Conservation (phyloP, 495 filamentous ascomycete species). For the Aspergillus wentii region DNA sequence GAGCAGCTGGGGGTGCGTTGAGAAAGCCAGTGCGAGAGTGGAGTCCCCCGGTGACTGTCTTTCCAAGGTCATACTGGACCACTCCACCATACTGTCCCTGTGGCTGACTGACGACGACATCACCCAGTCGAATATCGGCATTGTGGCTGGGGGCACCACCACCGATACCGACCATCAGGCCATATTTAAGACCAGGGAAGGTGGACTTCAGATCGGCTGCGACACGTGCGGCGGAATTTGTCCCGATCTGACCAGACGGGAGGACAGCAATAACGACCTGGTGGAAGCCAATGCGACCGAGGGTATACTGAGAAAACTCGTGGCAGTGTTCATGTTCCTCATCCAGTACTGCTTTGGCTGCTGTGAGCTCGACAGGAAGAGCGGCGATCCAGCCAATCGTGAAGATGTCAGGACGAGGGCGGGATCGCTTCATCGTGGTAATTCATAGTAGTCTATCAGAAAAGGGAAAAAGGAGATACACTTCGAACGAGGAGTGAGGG, state of each 20-base stretch:
- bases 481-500: no score
- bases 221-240: conserved; percentile 21
- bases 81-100: conserved; percentile 6
- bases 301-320: conserved; percentile 16
- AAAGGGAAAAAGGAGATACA: no score
- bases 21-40: conserved; percentile 16
- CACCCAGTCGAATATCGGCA: conserved; percentile 40
- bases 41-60: conserved; percentile 12
- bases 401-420: conserved; percentile 19
- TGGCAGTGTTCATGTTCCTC: conserved; percentile 11
- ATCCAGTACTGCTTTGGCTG: conserved; percentile 31
- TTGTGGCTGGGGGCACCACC: conserved; percentile 31
- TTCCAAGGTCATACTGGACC: conserved; percentile 22
- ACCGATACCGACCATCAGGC: conserved; percentile 46
- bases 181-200: conserved; percentile 34
- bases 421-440: no score
- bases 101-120: conserved; percentile 33
- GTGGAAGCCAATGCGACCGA: conserved; percentile 30
- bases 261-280: conserved; percentile 33
- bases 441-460: no score
- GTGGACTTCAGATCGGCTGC: conserved; percentile 24
- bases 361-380: conserved; percentile 25
- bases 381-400: conserved; percentile 44
- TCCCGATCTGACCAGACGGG: conserved; percentile 27
- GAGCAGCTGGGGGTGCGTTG: conserved; percentile 12